phyloP scores from a whole-genome alignment of 768 basidiomycete genomes.

The Collybia sordida region DNA sequence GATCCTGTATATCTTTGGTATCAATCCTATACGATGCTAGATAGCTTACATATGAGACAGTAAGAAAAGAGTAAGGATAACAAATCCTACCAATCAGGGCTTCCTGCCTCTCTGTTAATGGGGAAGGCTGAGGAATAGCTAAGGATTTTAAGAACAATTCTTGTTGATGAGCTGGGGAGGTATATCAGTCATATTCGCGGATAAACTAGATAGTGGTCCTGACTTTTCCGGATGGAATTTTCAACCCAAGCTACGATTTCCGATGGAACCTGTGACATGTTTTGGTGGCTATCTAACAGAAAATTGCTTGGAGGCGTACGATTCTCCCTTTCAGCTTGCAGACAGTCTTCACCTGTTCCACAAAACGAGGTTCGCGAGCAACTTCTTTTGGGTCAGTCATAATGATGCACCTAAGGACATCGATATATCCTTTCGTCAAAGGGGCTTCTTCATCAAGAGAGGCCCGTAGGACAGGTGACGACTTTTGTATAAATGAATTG shows the following conservation, averaged over 20 bases:
- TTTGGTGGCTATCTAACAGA: background rate
- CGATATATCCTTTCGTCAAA: slow-evolving; percentile 22
- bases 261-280: background rate
- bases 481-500: slow-evolving; percentile 23
- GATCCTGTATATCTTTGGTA: slow-evolving; percentile 5
- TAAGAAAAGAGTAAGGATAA: background rate
- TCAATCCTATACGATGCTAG: slow-evolving; percentile 5
- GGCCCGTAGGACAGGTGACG: slow-evolving; percentile 15
- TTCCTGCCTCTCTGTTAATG: slow-evolving; percentile 6
- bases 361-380: background rate
- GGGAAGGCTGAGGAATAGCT: background rate
- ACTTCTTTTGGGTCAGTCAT: background rate
- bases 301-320: background rate
- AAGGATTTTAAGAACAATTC: slow-evolving; percentile 3
- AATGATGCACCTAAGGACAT: slow-evolving; percentile 15
- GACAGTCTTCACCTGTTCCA: slow-evolving; percentile 8
- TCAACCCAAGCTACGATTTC: too few species aligned
- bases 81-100: slow-evolving; percentile 7
- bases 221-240: too few species aligned
- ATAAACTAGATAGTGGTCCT: too few species aligned
- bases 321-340: background rate
- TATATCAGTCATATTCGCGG: too few species aligned
- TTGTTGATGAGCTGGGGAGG: slow-evolving; percentile 2
- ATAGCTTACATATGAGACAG: background rate
- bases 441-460: slow-evolving; percentile 18